phyloP scores from a whole-genome alignment of 768 basidiomycete genomes.

The Mycena olivaceomarginata region DNA sequence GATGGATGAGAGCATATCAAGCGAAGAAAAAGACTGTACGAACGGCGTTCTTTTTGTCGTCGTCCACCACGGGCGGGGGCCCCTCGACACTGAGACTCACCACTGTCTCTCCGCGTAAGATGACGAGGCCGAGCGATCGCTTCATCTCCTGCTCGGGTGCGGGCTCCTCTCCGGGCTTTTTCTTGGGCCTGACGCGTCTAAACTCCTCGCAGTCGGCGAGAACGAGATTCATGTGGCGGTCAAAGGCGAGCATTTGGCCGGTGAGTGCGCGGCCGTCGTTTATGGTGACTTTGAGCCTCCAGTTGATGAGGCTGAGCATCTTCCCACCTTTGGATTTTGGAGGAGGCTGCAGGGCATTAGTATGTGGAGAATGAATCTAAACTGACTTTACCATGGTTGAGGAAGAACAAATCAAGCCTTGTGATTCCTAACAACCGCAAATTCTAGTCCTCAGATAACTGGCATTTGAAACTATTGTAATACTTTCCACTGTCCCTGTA shows the following conservation, averaged over 20 bases:
- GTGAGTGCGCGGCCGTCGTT: constrained; percentile 97
- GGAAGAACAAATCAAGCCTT: constrained; percentile 19
- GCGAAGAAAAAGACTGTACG: constrained; percentile 52
- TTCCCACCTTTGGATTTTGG: constrained; percentile 99
- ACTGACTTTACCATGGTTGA: constrained; percentile 41
- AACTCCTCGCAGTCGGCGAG: constrained; percentile 99
- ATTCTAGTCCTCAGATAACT: no score
- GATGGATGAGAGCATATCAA: constrained; percentile 13
- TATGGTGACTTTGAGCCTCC: constrained; percentile 97
- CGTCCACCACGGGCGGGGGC: constrained; percentile 93
- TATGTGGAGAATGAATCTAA: not conserved
- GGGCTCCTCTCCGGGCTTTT: constrained; percentile 89
- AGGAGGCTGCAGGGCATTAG: constrained; percentile 78
- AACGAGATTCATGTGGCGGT: constrained; percentile 99
- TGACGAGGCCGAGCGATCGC: constrained; percentile 96
- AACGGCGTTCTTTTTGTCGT: constrained; percentile 90
- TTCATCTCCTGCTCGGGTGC: constrained; percentile 95
- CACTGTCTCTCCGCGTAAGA: constrained; percentile 96
- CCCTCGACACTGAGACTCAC: constrained; percentile 97
- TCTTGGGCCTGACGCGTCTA: constrained; percentile 93
- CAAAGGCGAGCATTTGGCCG: constrained; percentile 99
- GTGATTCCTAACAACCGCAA: constrained; percentile 1
- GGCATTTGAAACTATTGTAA: no score
- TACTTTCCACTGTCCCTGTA: constrained; percentile 36
- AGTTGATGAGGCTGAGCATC: constrained; percentile 98